Base-by-base conservation (phyloP, 805 yeast genomes). In the Ogataea pilisensis region DNA sequence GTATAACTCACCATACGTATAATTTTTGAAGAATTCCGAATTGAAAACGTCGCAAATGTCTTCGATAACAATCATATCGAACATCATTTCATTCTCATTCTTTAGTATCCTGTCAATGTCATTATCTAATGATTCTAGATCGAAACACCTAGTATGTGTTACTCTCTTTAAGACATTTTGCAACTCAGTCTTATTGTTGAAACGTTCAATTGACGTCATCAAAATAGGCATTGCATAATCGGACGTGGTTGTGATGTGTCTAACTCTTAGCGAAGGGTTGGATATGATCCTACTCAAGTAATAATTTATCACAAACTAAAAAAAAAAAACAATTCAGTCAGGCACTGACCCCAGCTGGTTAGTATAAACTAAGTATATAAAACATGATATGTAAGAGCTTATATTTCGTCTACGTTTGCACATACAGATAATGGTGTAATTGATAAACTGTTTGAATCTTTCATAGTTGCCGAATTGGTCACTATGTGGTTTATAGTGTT, bases 1-100 rank as follows among this genome's bases (percentile, higher is more conserved):
- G n/a, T n/a, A n/a, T n/a, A 8, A 53, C 63, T 38, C 46, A 57
- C 63, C 61, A 14, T 38, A 18, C 1, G 46, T 42, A 35, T 50
- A 50, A 35, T 53, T 46, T 24, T 51, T 54, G 34, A 45, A 53
- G 25, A 45, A 44, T 25, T 51, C 57, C 6, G 53, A 21, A 35
- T 58, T 57, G 40, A 60, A 57, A n/a, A 54, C 37, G 18, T 48
- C 57, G 16, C 47, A 48, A 6, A 61, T 34, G 32, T 61, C 64
- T 41, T 60, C 61, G 13, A 61, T 42, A 3, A 61, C 51, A 12
- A 58, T 22, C 13, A 52, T 32, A 19, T 46, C 45, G 27, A 20
- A 37, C 14, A 27, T n/a, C n/a, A n/a, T 25, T 9, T 34, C 38
- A 12, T 20, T 14, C 13, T 35, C 22, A 27, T 24, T 14, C 4